Percentiles rank a stretch among this genome's conserved stretches.
phyloP scores from a whole-genome alignment of 768 basidiomycete genomes.

The Hericium rajendrae region DNA sequence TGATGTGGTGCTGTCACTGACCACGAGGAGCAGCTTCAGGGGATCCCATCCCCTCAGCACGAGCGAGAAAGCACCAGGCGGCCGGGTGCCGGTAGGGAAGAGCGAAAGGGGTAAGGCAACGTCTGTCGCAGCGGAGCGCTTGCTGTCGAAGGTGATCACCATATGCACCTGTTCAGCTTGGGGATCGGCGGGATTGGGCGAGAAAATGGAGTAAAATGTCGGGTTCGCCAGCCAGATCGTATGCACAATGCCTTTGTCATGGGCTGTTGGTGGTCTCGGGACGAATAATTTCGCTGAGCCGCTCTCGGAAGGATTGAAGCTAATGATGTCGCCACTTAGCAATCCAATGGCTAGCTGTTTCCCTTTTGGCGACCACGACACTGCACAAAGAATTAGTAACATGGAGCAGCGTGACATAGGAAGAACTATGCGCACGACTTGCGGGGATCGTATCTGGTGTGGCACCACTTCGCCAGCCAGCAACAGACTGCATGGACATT shows the following conservation, averaged over 20 bases:
- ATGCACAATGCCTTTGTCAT: conserved; percentile 37
- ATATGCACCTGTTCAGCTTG: conserved; percentile 35
- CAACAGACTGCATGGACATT: conserved; percentile 32
- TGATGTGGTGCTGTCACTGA: conserved; percentile 41
- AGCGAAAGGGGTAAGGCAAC: conserved; percentile 31
- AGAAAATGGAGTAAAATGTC: conserved; percentile 59
- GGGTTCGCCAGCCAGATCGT: conserved; percentile 61
- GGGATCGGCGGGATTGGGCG: conserved; percentile 27
- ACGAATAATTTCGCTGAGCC: conserved; percentile 48
- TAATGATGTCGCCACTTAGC: conserved; percentile 58
- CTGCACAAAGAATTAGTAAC: conserved; percentile 27
- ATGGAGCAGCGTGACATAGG: not conserved
- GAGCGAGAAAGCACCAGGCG: conserved; percentile 33
- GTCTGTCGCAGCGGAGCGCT: conserved; percentile 26
- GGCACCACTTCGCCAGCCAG: conserved; percentile 47
- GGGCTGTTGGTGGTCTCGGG: conserved; percentile 41
- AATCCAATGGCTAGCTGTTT: conserved; percentile 76
- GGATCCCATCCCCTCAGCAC: conserved; percentile 36
- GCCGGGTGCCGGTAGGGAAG: conserved; percentile 35
- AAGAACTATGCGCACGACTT: conserved; percentile 38
- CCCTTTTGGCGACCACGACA: conserved; percentile 81
- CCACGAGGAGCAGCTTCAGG: conserved; percentile 30
- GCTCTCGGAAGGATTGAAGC: conserved; percentile 50
- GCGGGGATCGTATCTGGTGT: conserved; percentile 43
- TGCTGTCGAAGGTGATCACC: conserved; percentile 32